Conservation (phyloP, 208 protist genomes). For the Wallacemonas sp. region DNA sequence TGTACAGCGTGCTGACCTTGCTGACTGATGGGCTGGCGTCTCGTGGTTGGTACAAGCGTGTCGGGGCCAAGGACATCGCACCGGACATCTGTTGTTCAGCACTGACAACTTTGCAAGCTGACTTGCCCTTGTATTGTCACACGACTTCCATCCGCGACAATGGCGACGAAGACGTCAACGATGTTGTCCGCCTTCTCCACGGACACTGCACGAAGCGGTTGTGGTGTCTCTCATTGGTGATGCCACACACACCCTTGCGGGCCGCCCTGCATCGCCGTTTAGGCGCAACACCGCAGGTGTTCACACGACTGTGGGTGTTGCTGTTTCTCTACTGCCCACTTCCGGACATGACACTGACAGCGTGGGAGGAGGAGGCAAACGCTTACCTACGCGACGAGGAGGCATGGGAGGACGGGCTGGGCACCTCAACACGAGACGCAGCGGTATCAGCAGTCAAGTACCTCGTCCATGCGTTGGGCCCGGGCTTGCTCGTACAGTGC, state of each 20-base stretch:
- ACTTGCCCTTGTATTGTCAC: slow-evolving; percentile 16
- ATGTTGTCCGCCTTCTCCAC: slow-evolving; percentile 8
- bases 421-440: slow-evolving; percentile 37
- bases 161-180: background rate
- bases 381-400: slow-evolving; percentile 55
- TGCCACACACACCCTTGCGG: slow-evolving; percentile 10
- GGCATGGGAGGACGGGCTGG: slow-evolving; percentile 46
- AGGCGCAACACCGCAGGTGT: background rate
- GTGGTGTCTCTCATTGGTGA: slow-evolving; percentile 1
- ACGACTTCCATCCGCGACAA: slow-evolving; percentile 10
- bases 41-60: slow-evolving; percentile 32
- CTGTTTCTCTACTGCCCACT: slow-evolving; percentile 35
- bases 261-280: slow-evolving; percentile 10
- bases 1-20: slow-evolving; percentile 14
- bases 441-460: slow-evolving; percentile 30
- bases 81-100: slow-evolving; percentile 18
- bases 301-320: slow-evolving; percentile 9
- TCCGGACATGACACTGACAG: slow-evolving; percentile 13
- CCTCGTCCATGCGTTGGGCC: slow-evolving; percentile 29
- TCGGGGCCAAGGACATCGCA: slow-evolving; percentile 1
- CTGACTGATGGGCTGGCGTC: slow-evolving; percentile 31
- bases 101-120: slow-evolving; percentile 28
- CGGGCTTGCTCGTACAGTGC: slow-evolving; percentile 32
- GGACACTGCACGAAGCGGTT: slow-evolving; percentile 20
- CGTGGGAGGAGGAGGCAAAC: slow-evolving; percentile 33